Evolutionary conservation across 169 alveolate genomes (phyloP), one percentile per base, ranked within the genome.

Genomic region (Eimeria acervulina): DNA sequence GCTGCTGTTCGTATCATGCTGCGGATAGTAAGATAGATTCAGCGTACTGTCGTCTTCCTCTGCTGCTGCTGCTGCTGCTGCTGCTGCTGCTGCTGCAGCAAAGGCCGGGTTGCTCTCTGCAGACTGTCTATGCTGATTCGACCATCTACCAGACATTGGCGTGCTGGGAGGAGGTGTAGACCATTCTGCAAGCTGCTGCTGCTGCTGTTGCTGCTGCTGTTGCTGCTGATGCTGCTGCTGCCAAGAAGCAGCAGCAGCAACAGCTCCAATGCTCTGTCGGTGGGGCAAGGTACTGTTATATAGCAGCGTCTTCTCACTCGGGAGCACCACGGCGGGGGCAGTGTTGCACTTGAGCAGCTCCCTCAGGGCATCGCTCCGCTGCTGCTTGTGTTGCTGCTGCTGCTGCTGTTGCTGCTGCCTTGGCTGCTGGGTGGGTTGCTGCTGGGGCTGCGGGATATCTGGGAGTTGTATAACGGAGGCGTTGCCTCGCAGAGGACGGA

Each of bases 251-350:
- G 83, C 83, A 68, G 80, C 38, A 68, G 80, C 80, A n/a, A 7
- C 80, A n/a, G 42, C 80, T 1, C 17, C 80, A 33, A 72, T 33
- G 47, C 52, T 72, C 52, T 72, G 83, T 33, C 83, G 0, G 52
- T 72, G 52, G 1, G 83, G 83, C 83, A 72, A 31, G 23, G 51
- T 52, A 72, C 47, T 72, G 47, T 7, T 15, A 10, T n/a, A 61
- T 1, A 38, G 83, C 83, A 28, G 23, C 5, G 23, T 47, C 40
- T 78, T 66, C 40, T 40, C 63, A 2, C 44, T 28, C 42, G 5
- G 89, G 89, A 42, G 66, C 40, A 78, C 21, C 66, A 78, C 89
- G 6, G 89, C 89, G 36, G 89, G 89, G 63, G 89, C 89, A 17
- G 89, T 78, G 89, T 78, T 78, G 42, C 89, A 38, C 66, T 78